These are phyloP conservation scores for Melocanna baccifera DNA, from an alignment of 176 grass and related monocot genomes.

Conservation along the genomic window DNA sequence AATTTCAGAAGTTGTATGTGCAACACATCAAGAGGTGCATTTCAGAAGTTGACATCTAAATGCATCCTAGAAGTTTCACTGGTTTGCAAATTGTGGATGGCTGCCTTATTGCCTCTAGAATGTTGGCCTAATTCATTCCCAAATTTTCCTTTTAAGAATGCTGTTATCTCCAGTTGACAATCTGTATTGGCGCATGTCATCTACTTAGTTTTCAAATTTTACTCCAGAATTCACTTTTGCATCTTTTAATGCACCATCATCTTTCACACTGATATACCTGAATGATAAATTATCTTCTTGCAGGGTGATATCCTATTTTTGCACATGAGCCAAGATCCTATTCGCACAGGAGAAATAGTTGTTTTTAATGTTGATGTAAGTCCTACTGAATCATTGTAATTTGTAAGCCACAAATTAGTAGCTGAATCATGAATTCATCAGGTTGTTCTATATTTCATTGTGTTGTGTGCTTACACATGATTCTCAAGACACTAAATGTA, in stretches of 20 bases:
- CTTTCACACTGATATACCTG: not conserved
- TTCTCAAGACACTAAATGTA: not conserved
- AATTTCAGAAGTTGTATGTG: not conserved
- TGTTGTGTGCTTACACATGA: constrained; percentile 12
- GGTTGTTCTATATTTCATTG: not conserved
- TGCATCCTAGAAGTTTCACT: not conserved
- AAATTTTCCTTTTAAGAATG: not conserved
- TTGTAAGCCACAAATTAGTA: not conserved
- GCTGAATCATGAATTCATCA: not conserved
- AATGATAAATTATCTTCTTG: constrained; percentile 23
- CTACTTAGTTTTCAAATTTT: not conserved
- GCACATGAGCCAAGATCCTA: constrained; percentile 5
- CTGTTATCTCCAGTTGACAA: not conserved
- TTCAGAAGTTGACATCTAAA: not conserved
- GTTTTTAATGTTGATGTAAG: constrained; percentile 22
- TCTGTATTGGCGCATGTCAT: not conserved
- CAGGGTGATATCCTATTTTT: constrained; percentile 12
- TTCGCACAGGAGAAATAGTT: not conserved
- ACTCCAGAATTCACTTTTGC: not conserved
- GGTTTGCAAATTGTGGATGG: not conserved
- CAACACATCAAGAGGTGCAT: not conserved
- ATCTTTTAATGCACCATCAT: not conserved
- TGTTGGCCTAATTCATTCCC: not conserved
- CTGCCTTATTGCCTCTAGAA: not conserved
- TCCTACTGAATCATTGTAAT: not conserved